Conservation (phyloP, 306 rosid species). For the Glycine soja region DNA sequence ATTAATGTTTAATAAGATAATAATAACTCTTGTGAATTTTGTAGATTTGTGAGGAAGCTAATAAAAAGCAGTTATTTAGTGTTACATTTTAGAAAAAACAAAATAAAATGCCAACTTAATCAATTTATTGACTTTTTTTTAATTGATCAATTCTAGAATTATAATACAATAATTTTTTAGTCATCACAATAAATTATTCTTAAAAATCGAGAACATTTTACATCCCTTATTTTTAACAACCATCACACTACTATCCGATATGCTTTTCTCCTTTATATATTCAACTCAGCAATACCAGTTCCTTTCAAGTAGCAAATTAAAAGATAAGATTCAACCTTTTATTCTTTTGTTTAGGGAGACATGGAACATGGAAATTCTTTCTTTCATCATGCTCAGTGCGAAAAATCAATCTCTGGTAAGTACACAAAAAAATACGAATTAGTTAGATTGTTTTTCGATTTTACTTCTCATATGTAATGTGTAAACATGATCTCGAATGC, state of each 20-base stretch:
- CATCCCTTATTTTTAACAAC: not conserved
- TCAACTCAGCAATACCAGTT: not conserved
- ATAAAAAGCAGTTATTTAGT: no score
- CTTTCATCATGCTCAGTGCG: slow-evolving; percentile 34
- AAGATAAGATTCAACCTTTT: not conserved
- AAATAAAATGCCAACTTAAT: not conserved
- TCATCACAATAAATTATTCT: not conserved
- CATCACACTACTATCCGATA: not conserved
- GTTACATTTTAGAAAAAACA: no score
- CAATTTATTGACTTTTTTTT: not conserved
- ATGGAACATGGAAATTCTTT: slow-evolving; percentile 48
- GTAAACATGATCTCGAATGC: not conserved
- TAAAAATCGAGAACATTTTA: not conserved
- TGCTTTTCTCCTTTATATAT: not conserved
- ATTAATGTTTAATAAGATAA: no score
- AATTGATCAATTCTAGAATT: not conserved
- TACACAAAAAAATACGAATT: not conserved
- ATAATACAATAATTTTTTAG: not conserved
- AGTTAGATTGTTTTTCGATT: not conserved
- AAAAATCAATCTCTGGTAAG: slow-evolving; percentile 49
- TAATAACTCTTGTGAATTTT: no score
- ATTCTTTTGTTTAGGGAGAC: not conserved
- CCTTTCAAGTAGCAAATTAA: not conserved
- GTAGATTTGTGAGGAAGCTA: no score
- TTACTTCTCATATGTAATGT: not conserved